phyloP scores from a whole-genome alignment of 176 grass and related monocot species.

The Oryza meridionalis region DNA sequence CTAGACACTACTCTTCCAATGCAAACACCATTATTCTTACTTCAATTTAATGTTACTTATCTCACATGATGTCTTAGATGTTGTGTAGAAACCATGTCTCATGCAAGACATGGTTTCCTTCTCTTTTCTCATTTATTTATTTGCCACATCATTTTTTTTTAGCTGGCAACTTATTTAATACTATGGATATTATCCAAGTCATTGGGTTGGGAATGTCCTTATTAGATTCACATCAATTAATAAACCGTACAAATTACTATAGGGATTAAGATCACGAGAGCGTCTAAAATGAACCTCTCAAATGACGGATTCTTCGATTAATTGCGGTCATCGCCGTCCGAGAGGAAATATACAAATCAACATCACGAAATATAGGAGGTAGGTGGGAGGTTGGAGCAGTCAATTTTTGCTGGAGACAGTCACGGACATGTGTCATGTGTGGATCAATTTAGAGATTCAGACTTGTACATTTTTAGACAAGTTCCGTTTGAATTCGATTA shows the following conservation, averaged over 20 bases:
- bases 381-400: neutral
- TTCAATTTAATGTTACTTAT: too few species aligned
- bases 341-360: neutral
- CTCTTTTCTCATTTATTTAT: too few species aligned
- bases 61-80: too few species aligned
- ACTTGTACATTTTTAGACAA: neutral
- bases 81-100: too few species aligned
- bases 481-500: neutral
- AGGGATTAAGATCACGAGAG: neutral
- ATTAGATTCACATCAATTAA: neutral
- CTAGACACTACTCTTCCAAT: too few species aligned
- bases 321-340: neutral
- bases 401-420: neutral
- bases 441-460: neutral
- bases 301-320: neutral
- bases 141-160: too few species aligned
- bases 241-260: neutral
- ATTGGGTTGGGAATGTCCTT: too few species aligned
- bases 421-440: neutral
- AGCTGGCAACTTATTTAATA: too few species aligned
- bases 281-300: neutral
- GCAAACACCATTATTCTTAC: too few species aligned
- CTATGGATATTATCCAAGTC: too few species aligned
- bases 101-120: too few species aligned
- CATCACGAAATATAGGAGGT: neutral